phyloP scores from a whole-genome alignment of 2,329 filamentous ascomycete genomes.

The Colletotrichum filicis region DNA sequence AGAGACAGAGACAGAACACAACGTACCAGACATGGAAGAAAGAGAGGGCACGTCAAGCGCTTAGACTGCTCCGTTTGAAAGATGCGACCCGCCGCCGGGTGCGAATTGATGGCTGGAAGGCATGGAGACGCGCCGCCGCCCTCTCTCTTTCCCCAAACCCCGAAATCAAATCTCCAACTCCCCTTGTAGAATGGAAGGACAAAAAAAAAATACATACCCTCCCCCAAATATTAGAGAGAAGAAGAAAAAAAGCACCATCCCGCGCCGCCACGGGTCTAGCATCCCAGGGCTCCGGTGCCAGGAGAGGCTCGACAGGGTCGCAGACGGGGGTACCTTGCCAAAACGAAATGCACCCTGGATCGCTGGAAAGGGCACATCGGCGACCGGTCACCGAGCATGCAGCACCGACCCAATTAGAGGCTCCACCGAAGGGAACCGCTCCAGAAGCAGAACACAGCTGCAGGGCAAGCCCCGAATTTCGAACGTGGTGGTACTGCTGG shows the following conservation, averaged over 20 bases:
- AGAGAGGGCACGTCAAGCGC: neutral
- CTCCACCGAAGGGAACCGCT: slow-evolving; percentile 26
- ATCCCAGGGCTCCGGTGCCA: slow-evolving; percentile 27
- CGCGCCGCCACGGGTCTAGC: slow-evolving; percentile 2
- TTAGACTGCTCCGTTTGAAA: neutral
- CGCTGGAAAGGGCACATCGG: slow-evolving; percentile 14
- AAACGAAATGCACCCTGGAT: neutral
- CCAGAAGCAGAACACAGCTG: slow-evolving; percentile 4
- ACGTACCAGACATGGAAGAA: neutral
- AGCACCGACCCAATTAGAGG: slow-evolving; percentile 19
- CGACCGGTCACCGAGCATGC: slow-evolving; percentile 33
- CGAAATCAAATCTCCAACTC: neutral
- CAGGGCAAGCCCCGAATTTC: slow-evolving; percentile 10
- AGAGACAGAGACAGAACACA: neutral
- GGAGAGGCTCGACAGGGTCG: slow-evolving; percentile 2
- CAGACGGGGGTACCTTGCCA: neutral
- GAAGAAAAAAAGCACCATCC: neutral
- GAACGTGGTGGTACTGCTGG: neutral
- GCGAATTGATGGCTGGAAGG: neutral
- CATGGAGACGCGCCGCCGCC: neutral
- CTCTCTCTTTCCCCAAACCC: neutral
- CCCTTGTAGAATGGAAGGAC: too few species aligned
- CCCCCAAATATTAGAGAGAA: neutral
- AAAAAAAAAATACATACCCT: neutral
- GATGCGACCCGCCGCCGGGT: neutral